Percentiles rank a stretch among this genome's conserved stretches.
Evolutionary conservation across 345 rosid species (phyloP).

Genomic region (Euphorbia lathyris): DNA sequence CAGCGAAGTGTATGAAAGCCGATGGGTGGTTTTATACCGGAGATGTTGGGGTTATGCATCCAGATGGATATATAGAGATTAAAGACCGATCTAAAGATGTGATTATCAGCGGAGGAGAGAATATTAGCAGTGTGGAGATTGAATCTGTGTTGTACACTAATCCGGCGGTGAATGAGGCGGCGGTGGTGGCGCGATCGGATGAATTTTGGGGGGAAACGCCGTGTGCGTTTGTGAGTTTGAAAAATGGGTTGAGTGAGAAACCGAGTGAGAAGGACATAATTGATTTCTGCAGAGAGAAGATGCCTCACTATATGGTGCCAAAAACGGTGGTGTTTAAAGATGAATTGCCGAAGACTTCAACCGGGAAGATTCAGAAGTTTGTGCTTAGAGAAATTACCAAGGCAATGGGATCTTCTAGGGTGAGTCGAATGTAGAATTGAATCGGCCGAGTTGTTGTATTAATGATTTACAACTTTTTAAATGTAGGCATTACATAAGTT

Average conservation of each 20-base stretch:
- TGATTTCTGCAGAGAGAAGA: slow-evolving; percentile 44
- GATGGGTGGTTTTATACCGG: slow-evolving; percentile 30
- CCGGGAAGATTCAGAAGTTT: slow-evolving; percentile 72
- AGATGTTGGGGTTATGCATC: slow-evolving; percentile 25
- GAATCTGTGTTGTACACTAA: slow-evolving; percentile 18
- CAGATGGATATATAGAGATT: slow-evolving; percentile 27
- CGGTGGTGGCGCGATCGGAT: slow-evolving; percentile 27
- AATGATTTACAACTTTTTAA: too few relatives aligned
- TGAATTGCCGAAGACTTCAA: slow-evolving; percentile 71
- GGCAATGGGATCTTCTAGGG: neutral
- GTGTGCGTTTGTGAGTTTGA: slow-evolving; percentile 26
- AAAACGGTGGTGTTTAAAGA: slow-evolving; percentile 49
- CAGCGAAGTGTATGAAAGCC: slow-evolving; percentile 14
- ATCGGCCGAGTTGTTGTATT: neutral
- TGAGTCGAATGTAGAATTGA: slow-evolving; percentile 8
- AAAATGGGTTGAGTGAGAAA: neutral
- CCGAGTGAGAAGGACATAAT: slow-evolving; percentile 43
- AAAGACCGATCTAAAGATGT: slow-evolving; percentile 29
- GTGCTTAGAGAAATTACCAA: slow-evolving; percentile 54
- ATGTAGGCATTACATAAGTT: too few relatives aligned
- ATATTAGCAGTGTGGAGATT: slow-evolving; percentile 26
- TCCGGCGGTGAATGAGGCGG: slow-evolving; percentile 25
- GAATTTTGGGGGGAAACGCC: slow-evolving; percentile 30
- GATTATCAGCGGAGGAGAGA: slow-evolving; percentile 33
- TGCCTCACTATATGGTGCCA: slow-evolving; percentile 85